Evolutionary conservation across 2,329 filamentous ascomycete genomes (phyloP).

Genomic region (Exophiala lecanii-corni): DNA sequence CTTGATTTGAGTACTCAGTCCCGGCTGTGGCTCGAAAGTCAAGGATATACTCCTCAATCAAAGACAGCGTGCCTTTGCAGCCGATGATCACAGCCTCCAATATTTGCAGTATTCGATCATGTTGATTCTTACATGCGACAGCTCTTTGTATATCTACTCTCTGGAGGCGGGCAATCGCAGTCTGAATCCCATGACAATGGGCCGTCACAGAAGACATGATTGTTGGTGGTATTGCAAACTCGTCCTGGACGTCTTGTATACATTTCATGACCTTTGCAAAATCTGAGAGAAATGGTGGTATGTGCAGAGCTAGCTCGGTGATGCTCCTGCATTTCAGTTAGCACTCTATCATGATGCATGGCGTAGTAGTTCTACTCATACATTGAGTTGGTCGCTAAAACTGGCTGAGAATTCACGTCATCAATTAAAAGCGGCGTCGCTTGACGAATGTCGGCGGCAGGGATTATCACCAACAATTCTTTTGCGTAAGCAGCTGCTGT

Average conservation of each 20-base stretch:
- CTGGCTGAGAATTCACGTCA: no score
- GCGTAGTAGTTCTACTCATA: neutral
- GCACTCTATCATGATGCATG: neutral
- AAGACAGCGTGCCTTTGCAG: neutral
- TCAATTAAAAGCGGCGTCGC: neutral
- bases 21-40: neutral
- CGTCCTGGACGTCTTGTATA: neutral
- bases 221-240: neutral
- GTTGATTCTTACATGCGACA: neutral
- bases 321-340: neutral
- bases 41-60: conserved; percentile 1
- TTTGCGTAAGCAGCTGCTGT: conserved; percentile 12
- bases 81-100: neutral
- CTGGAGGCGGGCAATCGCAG: neutral
- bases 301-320: neutral
- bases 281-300: neutral
- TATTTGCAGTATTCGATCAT: neutral
- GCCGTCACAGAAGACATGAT: neutral
- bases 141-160: neutral
- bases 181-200: neutral
- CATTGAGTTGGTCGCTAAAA: neutral
- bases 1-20: neutral
- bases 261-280: conserved; percentile 1
- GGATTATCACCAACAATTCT: conserved; percentile 5
- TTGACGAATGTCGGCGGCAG: neutral